A percentile compares a stretch with the other conserved stretches of the same genome.
Conservation (phyloP, 257 asterid species). For the Paraleonurus japonicus region DNA sequence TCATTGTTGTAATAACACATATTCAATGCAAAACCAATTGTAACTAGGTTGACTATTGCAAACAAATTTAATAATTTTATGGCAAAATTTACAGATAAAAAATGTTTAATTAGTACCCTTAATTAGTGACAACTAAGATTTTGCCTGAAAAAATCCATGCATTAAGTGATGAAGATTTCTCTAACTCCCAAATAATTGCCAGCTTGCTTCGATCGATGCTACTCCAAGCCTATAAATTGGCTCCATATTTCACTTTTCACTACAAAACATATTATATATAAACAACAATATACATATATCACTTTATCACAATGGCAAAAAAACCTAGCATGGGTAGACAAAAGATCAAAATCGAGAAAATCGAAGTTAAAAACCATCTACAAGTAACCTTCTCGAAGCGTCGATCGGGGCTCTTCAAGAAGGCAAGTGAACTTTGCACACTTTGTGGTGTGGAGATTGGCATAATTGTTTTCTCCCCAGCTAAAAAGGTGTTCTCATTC, state of each 20-base stretch:
- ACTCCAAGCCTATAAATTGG: slow-evolving; percentile 35
- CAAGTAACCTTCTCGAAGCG: slow-evolving; percentile 81
- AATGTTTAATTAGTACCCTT: slow-evolving; percentile 2
- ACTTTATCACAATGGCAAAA: slow-evolving; percentile 43
- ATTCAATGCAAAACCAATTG: slow-evolving; percentile 9
- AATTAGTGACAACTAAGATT: slow-evolving; percentile 29
- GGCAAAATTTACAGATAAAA: neutral
- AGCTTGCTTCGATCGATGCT: slow-evolving; percentile 6
- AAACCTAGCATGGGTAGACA: slow-evolving; percentile 70
- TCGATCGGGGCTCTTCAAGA: slow-evolving; percentile 63
- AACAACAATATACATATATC: neutral
- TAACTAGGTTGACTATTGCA: slow-evolving; percentile 9
- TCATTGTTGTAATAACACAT: neutral
- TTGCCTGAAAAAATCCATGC: slow-evolving; percentile 21
- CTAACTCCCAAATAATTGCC: slow-evolving; percentile 52
- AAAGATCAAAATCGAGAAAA: slow-evolving; percentile 75
- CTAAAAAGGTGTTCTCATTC: slow-evolving; percentile 73
- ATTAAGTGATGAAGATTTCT: slow-evolving; percentile 40
- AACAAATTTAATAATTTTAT: neutral
- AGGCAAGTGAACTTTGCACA: slow-evolving; percentile 73
- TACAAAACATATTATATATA: neutral
- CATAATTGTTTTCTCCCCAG: slow-evolving; percentile 67
- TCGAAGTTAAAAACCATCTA: slow-evolving; percentile 58
- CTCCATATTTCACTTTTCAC: neutral
- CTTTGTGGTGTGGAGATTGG: slow-evolving; percentile 71